Percentiles rank a stretch among this genome's conserved stretches.
Evolutionary conservation across 1,284 basidiomycete genomes (phyloP).

Genomic region (Melampsora americana): DNA sequence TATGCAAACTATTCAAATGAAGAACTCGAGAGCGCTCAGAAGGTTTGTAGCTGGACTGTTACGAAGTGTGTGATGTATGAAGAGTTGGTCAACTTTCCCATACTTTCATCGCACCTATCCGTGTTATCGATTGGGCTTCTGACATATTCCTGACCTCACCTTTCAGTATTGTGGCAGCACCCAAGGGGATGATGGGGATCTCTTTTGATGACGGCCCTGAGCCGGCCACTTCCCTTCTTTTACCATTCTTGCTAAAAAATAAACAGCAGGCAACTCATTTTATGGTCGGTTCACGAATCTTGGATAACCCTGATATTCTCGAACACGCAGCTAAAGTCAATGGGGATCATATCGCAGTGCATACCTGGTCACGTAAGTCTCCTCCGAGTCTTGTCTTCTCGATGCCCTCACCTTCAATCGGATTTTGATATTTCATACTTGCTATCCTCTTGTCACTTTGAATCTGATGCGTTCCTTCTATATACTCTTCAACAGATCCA

Average conservation of each 20-base stretch:
- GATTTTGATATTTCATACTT: not conserved
- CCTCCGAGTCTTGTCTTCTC: conserved; percentile 2
- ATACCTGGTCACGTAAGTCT: conserved; percentile 56
- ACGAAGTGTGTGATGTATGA: conserved; percentile 18
- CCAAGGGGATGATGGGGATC: conserved; percentile 32
- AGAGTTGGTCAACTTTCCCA: conserved; percentile 25
- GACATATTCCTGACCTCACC: not conserved
- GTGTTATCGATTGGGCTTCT: not conserved
- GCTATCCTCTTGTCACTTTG: not conserved
- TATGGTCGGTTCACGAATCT: conserved; percentile 72
- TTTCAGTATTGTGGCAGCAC: conserved; percentile 31
- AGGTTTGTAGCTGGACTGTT: conserved; percentile 42
- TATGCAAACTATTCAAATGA: conserved; percentile 27
- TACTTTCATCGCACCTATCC: not conserved
- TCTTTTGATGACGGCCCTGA: conserved; percentile 43
- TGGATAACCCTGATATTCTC: conserved; percentile 62
- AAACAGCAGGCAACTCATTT: conserved; percentile 71
- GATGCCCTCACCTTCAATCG: not conserved
- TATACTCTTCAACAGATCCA: not conserved
- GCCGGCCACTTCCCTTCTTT: conserved; percentile 15
- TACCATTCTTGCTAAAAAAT: conserved; percentile 53
- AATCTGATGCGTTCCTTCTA: conserved; percentile 2
- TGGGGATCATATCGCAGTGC: conserved; percentile 67
- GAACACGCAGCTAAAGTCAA: conserved; percentile 59
- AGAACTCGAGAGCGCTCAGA: conserved; percentile 1